phyloP scores from a whole-genome alignment of 495 filamentous ascomycete genomes.

The Eremomyces bilateralis region DNA sequence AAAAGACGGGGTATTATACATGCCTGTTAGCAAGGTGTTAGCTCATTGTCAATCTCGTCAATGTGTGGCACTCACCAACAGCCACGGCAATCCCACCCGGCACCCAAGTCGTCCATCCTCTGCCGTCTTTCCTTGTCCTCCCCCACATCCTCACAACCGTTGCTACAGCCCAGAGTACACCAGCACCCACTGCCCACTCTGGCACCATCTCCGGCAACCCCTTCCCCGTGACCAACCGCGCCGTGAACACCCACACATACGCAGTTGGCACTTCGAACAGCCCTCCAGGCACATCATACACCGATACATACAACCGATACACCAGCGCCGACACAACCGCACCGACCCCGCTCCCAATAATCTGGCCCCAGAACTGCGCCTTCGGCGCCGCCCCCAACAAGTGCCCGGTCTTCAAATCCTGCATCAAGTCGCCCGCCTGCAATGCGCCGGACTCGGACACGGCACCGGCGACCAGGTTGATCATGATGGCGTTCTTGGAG shows the following conservation, averaged over 20 bases:
- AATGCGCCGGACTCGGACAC: constrained; percentile 72
- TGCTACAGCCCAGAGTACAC: constrained; percentile 30
- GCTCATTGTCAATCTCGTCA: neutral
- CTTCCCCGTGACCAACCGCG: constrained; percentile 78
- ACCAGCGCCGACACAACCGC: constrained; percentile 71
- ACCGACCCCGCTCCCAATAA: constrained; percentile 75
- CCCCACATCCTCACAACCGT: constrained; percentile 45
- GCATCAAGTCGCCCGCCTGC: constrained; percentile 95
- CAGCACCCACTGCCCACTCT: constrained; percentile 53
- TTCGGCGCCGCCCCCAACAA: constrained; percentile 77
- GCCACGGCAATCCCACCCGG: constrained; percentile 92
- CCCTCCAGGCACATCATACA: constrained; percentile 70
- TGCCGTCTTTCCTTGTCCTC: constrained; percentile 18
- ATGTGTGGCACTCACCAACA: constrained; percentile 21
- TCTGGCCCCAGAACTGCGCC: constrained; percentile 90
- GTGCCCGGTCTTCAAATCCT: constrained; percentile 94
- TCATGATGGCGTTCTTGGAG: constrained; percentile 59
- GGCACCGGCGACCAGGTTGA: constrained; percentile 88
- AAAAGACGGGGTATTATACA: constrained; percentile 95
- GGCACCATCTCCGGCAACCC: constrained; percentile 66
- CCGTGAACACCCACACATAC: constrained; percentile 94
- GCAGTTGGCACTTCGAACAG: constrained; percentile 87
- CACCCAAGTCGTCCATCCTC: constrained; percentile 36
- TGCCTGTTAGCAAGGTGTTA: constrained; percentile 27
- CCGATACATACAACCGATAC: constrained; percentile 76